Conservation (phyloP, 257 asterid species). For the Primulina eburnea region DNA sequence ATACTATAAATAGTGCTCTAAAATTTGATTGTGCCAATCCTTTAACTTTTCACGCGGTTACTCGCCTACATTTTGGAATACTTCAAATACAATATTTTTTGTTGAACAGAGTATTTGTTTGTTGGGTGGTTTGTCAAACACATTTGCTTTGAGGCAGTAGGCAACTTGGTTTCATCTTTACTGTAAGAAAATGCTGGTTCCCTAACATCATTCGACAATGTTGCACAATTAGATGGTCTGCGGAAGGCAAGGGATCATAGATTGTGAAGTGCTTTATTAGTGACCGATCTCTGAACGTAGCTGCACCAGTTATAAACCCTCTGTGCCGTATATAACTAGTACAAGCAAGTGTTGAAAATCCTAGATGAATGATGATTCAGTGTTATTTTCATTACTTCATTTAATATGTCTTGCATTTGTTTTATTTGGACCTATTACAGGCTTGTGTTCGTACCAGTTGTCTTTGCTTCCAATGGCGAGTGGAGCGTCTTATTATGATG, state of each 20-base stretch:
- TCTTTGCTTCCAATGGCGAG: slow-evolving; percentile 27
- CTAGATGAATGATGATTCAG: neutral
- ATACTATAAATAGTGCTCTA: neutral
- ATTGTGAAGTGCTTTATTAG: slow-evolving; percentile 3
- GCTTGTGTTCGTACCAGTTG: slow-evolving; percentile 10
- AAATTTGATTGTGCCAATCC: neutral
- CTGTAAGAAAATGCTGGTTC: neutral
- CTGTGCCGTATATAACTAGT: neutral
- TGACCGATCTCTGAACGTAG: neutral
- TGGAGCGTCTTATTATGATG: slow-evolving; percentile 36
- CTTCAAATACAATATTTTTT: neutral
- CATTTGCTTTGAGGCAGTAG: neutral
- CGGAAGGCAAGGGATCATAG: neutral
- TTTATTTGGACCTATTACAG: neutral
- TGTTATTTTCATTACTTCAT: neutral
- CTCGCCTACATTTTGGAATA: neutral
- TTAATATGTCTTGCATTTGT: neutral
- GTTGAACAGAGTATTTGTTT: neutral
- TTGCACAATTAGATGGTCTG: neutral
- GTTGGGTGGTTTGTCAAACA: neutral
- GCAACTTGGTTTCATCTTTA: neutral
- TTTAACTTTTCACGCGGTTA: slow-evolving; percentile 2
- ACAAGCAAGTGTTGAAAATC: neutral
- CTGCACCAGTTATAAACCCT: neutral
- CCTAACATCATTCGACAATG: neutral